Evolutionary conservation across 2,329 filamentous ascomycete genomes (phyloP), one percentile per base, ranked within the genome.

Genomic region (Aureobasidium musti): DNA sequence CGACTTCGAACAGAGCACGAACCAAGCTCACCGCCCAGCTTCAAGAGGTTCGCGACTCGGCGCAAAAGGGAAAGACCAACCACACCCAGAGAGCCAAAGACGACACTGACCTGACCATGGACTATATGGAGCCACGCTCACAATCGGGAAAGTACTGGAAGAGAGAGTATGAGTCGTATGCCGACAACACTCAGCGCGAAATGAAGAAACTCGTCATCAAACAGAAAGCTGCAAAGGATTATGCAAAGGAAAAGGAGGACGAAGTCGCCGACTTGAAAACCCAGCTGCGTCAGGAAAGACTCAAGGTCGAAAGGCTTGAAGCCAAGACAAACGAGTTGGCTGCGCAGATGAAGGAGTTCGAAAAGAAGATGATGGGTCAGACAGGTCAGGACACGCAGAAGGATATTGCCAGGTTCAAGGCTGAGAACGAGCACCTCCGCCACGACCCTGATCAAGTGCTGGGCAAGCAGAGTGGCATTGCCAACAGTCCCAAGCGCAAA

Each of bases 141-240:
- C 85, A 89, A 67, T 92, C 90, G 4, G 90, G 90, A 7, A 87
- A 85, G 72, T 92, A 90, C 77, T 94, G 91, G 91, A 93, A 93
- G 77, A 83, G 86, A 28, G 86, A 92, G 73, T 93, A 90, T 72
- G 84, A 91, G 70, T 84, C 83, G 65, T 94, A 93, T 73, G 87
- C 91, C 57, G 82, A 86, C 52, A 89, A 90, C 69, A 90, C 90
- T 69, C 87, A 86, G 75, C 83, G 82, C 50, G 89, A 93, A 76
- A 88, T 92, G 82, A 87, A 88, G 79, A 91, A 89, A 79, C 82
- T 94, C 73, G 84, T 93, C 74, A 87, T 86, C 74, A 93, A 92
- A 81, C 91, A 92, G 80, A 86, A 91, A 74, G 82, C 91, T 69
- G 89, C 90, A 67, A 93, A 91, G 78, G 89, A 87, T 65, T 93